Evolutionary conservation across 257 asterid species (phyloP), one percentile per base, ranked within the genome.

Genomic region (Osmanthus fragrans): DNA sequence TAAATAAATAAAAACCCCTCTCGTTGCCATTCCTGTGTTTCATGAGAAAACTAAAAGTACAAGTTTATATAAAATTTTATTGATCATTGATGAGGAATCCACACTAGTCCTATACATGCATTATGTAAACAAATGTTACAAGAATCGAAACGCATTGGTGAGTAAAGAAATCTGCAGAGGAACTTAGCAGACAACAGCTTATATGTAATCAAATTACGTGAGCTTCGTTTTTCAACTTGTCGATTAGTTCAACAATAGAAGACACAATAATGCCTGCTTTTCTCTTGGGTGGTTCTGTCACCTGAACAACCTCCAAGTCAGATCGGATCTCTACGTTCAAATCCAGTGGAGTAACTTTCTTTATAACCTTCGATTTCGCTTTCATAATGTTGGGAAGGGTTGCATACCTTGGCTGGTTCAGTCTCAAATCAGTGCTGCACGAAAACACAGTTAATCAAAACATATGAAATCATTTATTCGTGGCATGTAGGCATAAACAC

Each of bases 361-460:
- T 89, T 76, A 95, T 89, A 32, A 76, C 85, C 87, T 95, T 95
- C 32, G 96, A 91, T 81, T 93, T 95, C 1, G 99, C 99, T 85
- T 95, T 95, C 99, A 93, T 95, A 60, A 95, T 95, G 87, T 95
- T 95, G 0, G 98, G 98, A 42, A 95, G 99, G 13, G 97, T 95
- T 6, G 99, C 99, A 64, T 93, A 95, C 78, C 99, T 87, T 5
- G 97, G 98, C 84, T 93, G 98, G 84, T 93, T 95, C 90, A 93
- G 73, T 73, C 99, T 93, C 91, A 95, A 77, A 73, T 95, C 98
- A 56, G 98, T 87, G 69, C 99, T 95, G 97, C 81, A n/a, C 10
- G 18, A 56, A 56, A 56, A 56, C 65, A n/a, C 3, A 7, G 40
- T 36, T 7, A 32, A 32, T 32, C 34, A 3, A 32, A 3, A 32